Evolutionary conservation across 2,329 filamentous ascomycete genomes (phyloP), one percentile per base, ranked within the genome.

Genomic region (Trichoderma afroharzianum): DNA sequence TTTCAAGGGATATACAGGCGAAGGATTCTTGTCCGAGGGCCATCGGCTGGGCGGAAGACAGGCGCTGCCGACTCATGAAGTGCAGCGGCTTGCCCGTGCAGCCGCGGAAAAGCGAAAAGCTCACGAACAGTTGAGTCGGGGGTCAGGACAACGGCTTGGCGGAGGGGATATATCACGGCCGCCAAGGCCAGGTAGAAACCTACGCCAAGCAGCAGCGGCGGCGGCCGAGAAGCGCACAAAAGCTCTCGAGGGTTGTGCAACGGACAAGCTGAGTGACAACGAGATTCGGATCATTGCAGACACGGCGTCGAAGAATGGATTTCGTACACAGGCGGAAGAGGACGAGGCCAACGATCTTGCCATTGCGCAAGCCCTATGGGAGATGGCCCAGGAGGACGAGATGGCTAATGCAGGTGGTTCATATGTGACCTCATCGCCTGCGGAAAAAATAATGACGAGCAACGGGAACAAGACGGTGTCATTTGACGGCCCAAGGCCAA

Each of bases 321-420:
- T 97, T 83, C 88, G 87, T 72, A 98, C 94, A 0, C 88, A 93
- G 77, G 94, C 93, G 0, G 93, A 97, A 75, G 93, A 97, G 79
- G 94, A 97, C 70, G 91, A 94, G 75, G 95, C 94, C 4, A 97
- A 97, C 76, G 93, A 97, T 70, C 86, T 88, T 28, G 95, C 95
- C 6, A 97, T 97, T 73, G 90, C 94, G 68, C 90, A 95, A 77
- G 94, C 94, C 0, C 84, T 97, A 36, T 94, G 93, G 83, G 95
- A 98, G 77, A 84, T 97, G 21, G 91, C 96, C 30, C 92, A 97
- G 78, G 90, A 97, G 78, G 75, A 71, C n/a, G 68, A 72, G 30
- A 67, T 36, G 21, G 11, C 53, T 15, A 64, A 47, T n/a, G 3
- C 28, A n/a, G 30, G 43, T 21, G 63, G 68, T 18, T 72, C 36